A percentile compares a stretch with the other conserved stretches of the same genome.
These are phyloP conservation scores for Termitomyces sp. DNA, from an alignment of 768 basidiomycete genomes.

Conservation along the genomic window DNA sequence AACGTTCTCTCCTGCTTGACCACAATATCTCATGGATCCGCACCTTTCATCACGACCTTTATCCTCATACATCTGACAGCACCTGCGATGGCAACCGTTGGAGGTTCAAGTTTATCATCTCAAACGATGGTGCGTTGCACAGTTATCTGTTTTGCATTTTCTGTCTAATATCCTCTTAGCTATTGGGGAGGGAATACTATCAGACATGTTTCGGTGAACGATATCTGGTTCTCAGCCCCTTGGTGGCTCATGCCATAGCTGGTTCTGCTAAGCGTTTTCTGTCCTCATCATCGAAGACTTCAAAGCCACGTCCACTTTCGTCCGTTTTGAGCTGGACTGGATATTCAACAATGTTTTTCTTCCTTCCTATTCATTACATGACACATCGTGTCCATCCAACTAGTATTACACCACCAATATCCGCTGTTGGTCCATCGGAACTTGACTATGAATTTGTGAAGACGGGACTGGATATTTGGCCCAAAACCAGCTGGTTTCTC, in stretches of 20 bases:
- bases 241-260: slow-evolving; percentile 58
- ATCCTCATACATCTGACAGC: slow-evolving; percentile 75
- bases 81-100: slow-evolving; percentile 65
- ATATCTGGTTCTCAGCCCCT: slow-evolving; percentile 59
- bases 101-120: slow-evolving; percentile 63
- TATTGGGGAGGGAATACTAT: slow-evolving; percentile 84
- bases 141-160: not conserved
- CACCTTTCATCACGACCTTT: slow-evolving; percentile 76
- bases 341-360: slow-evolving; percentile 48
- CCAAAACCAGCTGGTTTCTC: slow-evolving; percentile 51
- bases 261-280: slow-evolving; percentile 56
- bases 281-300: slow-evolving; percentile 31
- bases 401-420: slow-evolving; percentile 40
- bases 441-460: slow-evolving; percentile 85
- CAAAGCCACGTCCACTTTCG: slow-evolving; percentile 27
- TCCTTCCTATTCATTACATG: slow-evolving; percentile 65
- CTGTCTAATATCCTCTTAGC: slow-evolving; percentile 29
- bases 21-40: slow-evolving; percentile 56
- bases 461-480: slow-evolving; percentile 56
- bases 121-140: slow-evolving; percentile 60
- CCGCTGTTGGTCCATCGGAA: slow-evolving; percentile 63
- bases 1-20: slow-evolving; percentile 35
- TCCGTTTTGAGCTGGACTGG: slow-evolving; percentile 56
- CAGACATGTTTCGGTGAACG: slow-evolving; percentile 66
- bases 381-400: slow-evolving; percentile 60